Percentiles rank a stretch among this genome's conserved stretches.
phyloP scores from a whole-genome alignment of 441 rosid genomes.

The Croton laevigatus region DNA sequence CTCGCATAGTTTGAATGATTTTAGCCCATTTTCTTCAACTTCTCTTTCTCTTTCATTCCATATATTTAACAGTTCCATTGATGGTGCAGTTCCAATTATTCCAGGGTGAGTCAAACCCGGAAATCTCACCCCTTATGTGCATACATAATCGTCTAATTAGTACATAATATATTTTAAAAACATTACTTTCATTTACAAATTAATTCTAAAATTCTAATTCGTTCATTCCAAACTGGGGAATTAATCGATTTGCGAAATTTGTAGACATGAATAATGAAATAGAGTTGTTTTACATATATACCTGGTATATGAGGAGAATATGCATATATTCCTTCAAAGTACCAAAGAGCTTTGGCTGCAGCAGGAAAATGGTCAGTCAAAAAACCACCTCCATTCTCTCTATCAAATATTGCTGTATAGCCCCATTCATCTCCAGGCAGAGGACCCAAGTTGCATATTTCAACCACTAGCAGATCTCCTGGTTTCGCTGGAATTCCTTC shows the following conservation, averaged over 20 bases:
- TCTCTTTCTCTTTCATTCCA: conserved; percentile 82
- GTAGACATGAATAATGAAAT: too few species aligned
- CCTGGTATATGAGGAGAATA: conserved; percentile 91
- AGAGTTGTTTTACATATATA: conserved; percentile 1
- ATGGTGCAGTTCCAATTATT: conserved; percentile 85
- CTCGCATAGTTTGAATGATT: conserved; percentile 57
- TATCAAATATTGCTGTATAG: conserved; percentile 75
- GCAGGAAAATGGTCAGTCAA: conserved; percentile 74
- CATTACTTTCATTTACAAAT: too few species aligned
- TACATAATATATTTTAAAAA: too few species aligned
- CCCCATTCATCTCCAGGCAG: conserved; percentile 95
- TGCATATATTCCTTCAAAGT: conserved; percentile 95
- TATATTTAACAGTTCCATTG: conserved; percentile 66
- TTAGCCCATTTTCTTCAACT: conserved; percentile 56
- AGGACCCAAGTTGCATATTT: conserved; percentile 92
- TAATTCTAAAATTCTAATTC: too few species aligned
- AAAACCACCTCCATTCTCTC: conserved; percentile 92
- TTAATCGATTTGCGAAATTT: not conserved
- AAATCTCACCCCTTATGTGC: conserved; percentile 67
- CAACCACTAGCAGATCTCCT: conserved; percentile 80
- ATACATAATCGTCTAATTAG: conserved; percentile 3
- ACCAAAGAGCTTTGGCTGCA: conserved; percentile 93
- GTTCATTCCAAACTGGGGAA: too few species aligned
- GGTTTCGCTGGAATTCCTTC: conserved; percentile 71
- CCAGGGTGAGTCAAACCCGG: conserved; percentile 93